Evolutionary conservation across 768 basidiomycete species (phyloP), one percentile per base, ranked within the genome.

Genomic region (Crassisporium funariophilum): DNA sequence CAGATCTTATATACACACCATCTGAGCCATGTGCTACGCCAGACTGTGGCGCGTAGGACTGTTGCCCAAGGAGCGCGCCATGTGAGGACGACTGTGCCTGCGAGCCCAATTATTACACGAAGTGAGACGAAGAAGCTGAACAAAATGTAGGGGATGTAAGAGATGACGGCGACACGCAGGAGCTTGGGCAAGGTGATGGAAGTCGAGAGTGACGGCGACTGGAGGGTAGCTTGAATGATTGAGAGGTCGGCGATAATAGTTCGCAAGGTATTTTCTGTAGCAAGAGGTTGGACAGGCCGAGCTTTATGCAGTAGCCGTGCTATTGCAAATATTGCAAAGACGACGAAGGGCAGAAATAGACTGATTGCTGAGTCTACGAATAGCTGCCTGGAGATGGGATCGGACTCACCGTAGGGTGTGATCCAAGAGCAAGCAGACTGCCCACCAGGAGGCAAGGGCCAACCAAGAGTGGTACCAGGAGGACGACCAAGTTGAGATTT

Each of bases 371-470:
- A 15, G n/a, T 49, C 15, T 19, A 46, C 20, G 37, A 20, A 53
- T 2, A 46, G 31, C 9, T 45, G n/a, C 25, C 36, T 31, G 16
- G 47, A 39, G n/a, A 63, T 22, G 50, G 48, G 33, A 29, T 44
- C 53, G 25, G 51, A 47, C 53, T 23, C 31, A 60, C 62, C 56
- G 57, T 54, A 91, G 66, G 8, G 64, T 66, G 24, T 67, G 64
- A 12, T 75, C 73, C 1, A 77, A 65, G 35, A 86, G 72, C 45
- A 94, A 70, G 68, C 88, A 91, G 15, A 83, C 19, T 0, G 77
- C 79, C 88, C 91, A 95, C 89, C 89, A 94, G 1, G 63, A 61
- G 0, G 77, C 86, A 35, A 95, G 68, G 1, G 77, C 63, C 3
- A 94, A 77, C 72, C 77, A 86, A 41, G 81, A 75, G 42, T 88